Base-by-base conservation (phyloP, 805 yeast genomes). In the Saccharomycopsis vini region DNA sequence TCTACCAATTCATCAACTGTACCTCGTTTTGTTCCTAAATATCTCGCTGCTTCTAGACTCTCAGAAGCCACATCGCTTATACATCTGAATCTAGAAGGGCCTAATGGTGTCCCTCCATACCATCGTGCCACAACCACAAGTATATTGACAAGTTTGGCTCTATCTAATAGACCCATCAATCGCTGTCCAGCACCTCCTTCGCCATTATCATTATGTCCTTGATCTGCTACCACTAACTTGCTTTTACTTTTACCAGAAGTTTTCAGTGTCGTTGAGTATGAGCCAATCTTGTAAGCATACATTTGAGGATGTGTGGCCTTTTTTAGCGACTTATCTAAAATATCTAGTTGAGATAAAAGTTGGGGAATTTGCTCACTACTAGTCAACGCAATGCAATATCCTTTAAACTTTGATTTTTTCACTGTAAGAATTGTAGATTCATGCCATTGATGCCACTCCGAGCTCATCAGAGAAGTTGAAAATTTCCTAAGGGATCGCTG, bases 71-170 rank as follows among this genome's bases (percentile, higher is more conserved):
- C 73, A 21, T 70, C 67, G 39, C 75, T 69, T 4, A 85, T 83
- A 52, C 77, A 79, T 46, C 84, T 67, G 54, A 84, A 85, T 43
- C 95, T 60, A 20, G 76, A 69, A 3, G 85, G 69, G 0, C 95
- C 95, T 33, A 85, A 56, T 3, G 83, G 84, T 0, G 69, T 68
- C 0, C 95, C 94, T 1, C 90, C 90, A 55, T 81, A 81, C 95
- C 94, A 84, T 47, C 95, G 57, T 0, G 84, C 73, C 0, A 81
- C 92, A 22, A 84, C 77, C 1, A 84, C 71, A 15, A 84, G 53
- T 0, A 77, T 71, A 55, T 81, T 79, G 3, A 68, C 59, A 10
- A 77, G 43, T 31, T 71, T 61, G 5, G 72, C 57, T 24, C 74
- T 60, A 18, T 73, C 75, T 16, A 83, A 50, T 3, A 82, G 55